These are phyloP conservation scores for Penicillium glabrum DNA, from an alignment of 2,329 filamentous ascomycete genomes.

Conservation along the genomic window DNA sequence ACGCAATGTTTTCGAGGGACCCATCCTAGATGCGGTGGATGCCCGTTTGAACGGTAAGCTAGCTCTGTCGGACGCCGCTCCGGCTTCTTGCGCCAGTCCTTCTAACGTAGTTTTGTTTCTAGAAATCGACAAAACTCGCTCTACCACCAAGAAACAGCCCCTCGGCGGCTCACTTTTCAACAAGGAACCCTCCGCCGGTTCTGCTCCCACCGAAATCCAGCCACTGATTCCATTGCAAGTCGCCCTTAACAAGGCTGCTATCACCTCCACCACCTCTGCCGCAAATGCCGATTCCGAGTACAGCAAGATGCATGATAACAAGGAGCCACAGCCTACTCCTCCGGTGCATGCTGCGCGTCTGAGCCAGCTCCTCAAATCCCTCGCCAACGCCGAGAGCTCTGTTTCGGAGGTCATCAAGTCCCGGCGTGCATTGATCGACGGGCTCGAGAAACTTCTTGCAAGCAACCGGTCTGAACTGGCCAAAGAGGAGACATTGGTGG, in stretches of 20 bases:
- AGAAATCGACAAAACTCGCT: conserved; percentile 59
- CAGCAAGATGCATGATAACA: conserved; percentile 75
- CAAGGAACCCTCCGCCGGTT: conserved; percentile 51
- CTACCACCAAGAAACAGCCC: conserved; percentile 54
- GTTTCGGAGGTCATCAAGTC: conserved; percentile 88
- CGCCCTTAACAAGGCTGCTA: conserved; percentile 69
- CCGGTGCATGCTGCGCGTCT: conserved; percentile 90
- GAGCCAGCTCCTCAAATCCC: conserved; percentile 81
- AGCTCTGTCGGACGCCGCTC: neutral
- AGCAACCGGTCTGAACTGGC: conserved; percentile 69
- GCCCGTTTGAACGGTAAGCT: conserved; percentile 70
- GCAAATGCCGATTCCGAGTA: conserved; percentile 78
- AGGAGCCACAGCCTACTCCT: conserved; percentile 68
- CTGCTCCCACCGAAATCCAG: conserved; percentile 73
- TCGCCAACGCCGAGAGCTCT: conserved; percentile 84
- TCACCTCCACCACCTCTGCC: conserved; percentile 65
- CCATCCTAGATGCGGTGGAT: conserved; percentile 80
- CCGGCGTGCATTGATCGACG: conserved; percentile 72
- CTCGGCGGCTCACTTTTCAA: conserved; percentile 72
- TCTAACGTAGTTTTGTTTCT: conserved; percentile 1
- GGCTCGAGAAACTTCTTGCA: conserved; percentile 78
- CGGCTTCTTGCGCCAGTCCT: conserved; percentile 4
- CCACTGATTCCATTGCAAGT: conserved; percentile 74
- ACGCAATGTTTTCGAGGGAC: conserved; percentile 75
- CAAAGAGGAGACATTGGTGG: conserved; percentile 66